Evolutionary conservation across 2,329 filamentous ascomycete species (phyloP), one percentile per base, ranked within the genome.

Genomic region (Fusarium mexicanum): DNA sequence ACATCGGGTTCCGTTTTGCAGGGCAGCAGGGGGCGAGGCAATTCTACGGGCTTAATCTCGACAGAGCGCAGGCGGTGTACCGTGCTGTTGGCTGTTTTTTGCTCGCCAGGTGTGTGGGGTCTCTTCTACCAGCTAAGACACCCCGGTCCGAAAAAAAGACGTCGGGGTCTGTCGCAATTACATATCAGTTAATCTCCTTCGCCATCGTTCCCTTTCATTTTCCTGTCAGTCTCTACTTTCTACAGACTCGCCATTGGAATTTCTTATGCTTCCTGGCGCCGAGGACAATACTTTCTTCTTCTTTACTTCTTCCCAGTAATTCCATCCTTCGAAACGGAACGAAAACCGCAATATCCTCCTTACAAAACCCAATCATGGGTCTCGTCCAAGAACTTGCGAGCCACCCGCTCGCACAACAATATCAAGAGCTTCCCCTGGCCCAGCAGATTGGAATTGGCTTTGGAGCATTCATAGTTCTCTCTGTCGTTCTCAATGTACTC

Each of bases 401-500:
- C 78, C 83, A 81, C 74, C 88, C 86, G 77, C 80, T 87, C 82
- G 83, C 83, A 81, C 84, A 87, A 75, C 83, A 86, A 75, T 87
- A 87, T 80, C 82, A 83, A 57, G 79, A 85, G 75, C 85, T 90
- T 73, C 84, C 86, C 26, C 80, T 84, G 33, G 84, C 80, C 35
- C 81, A 84, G 67, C 88, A 90, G 82, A 80, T 88, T 48, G 85
- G 80, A 69, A 80, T 86, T 66, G 83, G 82, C 54, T 62, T 88
- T 37, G 82, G 75, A 41, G 80, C 79, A 47, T 80, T 89, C 68
- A 50, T 92, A 70, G 81, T 84, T 40, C 57, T 91, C 65, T 83
- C 91, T 24, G 89, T 98, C 64, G 80, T 93, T 68, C 79, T 95
- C 85, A 98, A 98, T 83, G 91, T 98, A 74, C 80, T 94, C 76